Base-by-base conservation (phyloP, 306 rosid species). In the Cucurbita maxima region DNA sequence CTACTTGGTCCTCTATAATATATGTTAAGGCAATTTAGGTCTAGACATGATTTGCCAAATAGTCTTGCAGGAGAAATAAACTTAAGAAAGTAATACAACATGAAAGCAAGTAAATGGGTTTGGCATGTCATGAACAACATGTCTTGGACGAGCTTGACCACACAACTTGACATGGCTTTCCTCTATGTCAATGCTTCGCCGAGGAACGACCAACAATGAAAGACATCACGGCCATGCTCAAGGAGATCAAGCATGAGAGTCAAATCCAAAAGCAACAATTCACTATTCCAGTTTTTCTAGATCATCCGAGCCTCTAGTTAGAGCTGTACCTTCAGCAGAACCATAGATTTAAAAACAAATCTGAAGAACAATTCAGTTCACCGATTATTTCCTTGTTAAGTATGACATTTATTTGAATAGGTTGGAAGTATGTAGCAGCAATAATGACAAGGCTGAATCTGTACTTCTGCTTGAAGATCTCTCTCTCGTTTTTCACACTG, bases 221-320 rank as follows among this genome's bases (percentile, higher is more conserved):
- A 78, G 98, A 90, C 74, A 92, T 94, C 15, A 73, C 97, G 4
- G 90, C 90, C 67, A 90, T 90, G 98, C 89, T 94, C 79, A 89
- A 89, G 74, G 97, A 94, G 85, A 94, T 94, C 78, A 81, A 73
- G 60, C 89, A 82, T 14, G 96, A 81, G 51, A 83, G 63, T 50
- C 80, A 44, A 86, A 83, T 73, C 84, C 79, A 34, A 86, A 83
- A 80, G 87, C 89, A 78, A 77, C 90, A 69, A 86, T 85, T 82
- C 89, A 86, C 34, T 85, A 89, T 78, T 90, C 97, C 3, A 94
- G 96, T 82, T 94, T 94, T 88, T 90, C 98, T 19, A 87, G 86
- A 84, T 86, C 97, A 84, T 86, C 91, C 83, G 90, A 89, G 82
- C 93, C 84, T 60, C 82, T 91, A 73, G 89, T 89, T 75, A 85